Evolutionary conservation across 176 grass and related monocot genomes (phyloP), one percentile per base, ranked within the genome.

Genomic region (Musa troglodytarum): DNA sequence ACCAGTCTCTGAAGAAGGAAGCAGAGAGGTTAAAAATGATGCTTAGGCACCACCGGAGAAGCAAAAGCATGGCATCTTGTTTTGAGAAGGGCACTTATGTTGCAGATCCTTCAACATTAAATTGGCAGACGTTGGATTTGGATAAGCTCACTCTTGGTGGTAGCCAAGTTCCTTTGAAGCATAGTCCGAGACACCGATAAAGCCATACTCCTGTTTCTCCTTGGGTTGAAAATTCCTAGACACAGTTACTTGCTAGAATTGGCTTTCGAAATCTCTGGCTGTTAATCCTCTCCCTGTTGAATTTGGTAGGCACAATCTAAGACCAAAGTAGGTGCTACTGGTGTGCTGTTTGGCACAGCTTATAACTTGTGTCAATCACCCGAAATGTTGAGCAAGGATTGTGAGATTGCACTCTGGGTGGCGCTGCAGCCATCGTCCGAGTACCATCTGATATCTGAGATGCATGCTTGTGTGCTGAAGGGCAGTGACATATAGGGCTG

Each of bases 61-160:
- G 84, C 90, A 88, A 78, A 34, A 98, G 90, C 20, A 78, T 85
- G 29, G 86, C 84, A 49, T 87, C 86, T 19, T 95, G 86, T 73
- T 84, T 82, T 5, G 85, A 80, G 26, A 52, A 76, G 51, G 61
- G 23, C 25, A 61, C 63, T 59, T 26, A 24, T 0, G 23, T 12
- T 52, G n/a, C 52, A n/a, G 84, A 89, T 19, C 59, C 79, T 1
- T 71, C 84, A 16, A 29, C 76, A 51, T 65, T 82, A 54, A 71
- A 52, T 17, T 89, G 88, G 96, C 86, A 92, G 83, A 92, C 83
- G 74, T 67, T 89, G 76, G 94, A 98, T 80, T 85, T 91, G 82
- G 74, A 79, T 16, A 94, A 84, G 76, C 80, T 95, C 66, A 89
- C 23, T 79, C 82, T 99, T 74, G 86, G 86, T 1, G 86, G 83